Conservation (phyloP, 192 early-diverging fungal genomes). For the Coemansia sp. region DNA sequence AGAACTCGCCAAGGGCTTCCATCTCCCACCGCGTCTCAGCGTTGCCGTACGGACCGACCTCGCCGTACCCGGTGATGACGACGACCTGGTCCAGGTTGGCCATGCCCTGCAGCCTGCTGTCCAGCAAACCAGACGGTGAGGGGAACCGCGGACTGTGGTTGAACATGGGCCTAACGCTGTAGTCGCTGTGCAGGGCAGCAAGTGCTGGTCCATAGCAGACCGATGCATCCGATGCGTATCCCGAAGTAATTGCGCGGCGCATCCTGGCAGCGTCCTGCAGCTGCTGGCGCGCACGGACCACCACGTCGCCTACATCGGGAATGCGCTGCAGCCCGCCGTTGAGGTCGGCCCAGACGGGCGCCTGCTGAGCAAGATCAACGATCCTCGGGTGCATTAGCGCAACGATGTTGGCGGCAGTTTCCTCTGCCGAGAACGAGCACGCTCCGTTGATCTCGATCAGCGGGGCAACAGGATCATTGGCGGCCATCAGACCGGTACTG, state of each 20-base stretch:
- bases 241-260: conserved; percentile 3
- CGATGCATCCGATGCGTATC: conserved; percentile 21
- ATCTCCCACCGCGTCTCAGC: conserved; percentile 96
- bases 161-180: conserved; percentile 64
- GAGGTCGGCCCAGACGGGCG: conserved; percentile 94
- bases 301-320: conserved; percentile 37
- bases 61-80: conserved; percentile 91
- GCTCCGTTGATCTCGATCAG: conserved; percentile 65
- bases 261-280: background rate
- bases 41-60: conserved; percentile 90
- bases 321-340: conserved; percentile 90
- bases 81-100: conserved; percentile 89
- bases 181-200: conserved; percentile 19
- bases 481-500: conserved; percentile 91
- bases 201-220: conserved; percentile 7
- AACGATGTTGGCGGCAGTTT: conserved; percentile 94
- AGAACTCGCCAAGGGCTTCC: conserved; percentile 76
- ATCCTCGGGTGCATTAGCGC: conserved; percentile 83
- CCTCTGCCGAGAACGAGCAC: conserved; percentile 86
- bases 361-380: conserved; percentile 66
- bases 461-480: conserved; percentile 86
- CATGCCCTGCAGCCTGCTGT: conserved; percentile 45
- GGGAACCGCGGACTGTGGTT: conserved; percentile 88
- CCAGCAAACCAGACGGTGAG: too few relatives aligned
- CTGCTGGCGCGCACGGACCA: conserved; percentile 7